Conservation (phyloP, 164 flowering plant genomes). For the Vitis rupestris region DNA sequence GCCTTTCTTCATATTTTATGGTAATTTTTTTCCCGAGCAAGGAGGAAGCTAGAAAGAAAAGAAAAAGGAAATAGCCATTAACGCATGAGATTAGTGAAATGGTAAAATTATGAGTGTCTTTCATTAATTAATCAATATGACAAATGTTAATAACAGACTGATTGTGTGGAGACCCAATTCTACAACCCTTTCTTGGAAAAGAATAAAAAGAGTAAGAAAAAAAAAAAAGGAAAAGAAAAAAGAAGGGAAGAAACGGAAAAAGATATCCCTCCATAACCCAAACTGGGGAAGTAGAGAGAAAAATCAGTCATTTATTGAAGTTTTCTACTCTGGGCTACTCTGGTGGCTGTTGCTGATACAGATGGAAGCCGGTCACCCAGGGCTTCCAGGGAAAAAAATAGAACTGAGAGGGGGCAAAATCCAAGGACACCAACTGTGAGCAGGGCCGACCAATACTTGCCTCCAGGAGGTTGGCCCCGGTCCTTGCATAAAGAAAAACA, state of each 20-base stretch:
- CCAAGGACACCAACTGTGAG: conserved; percentile 17
- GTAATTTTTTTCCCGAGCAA: no score
- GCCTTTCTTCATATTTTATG: no score
- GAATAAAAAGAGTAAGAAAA: conserved; percentile 24
- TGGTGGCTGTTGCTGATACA: conserved; percentile 46
- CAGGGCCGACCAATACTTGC: conserved; percentile 5
- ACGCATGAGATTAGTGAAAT: neutral
- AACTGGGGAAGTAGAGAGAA: conserved; percentile 18
- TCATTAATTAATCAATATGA: conserved; percentile 41
- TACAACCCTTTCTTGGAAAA: conserved; percentile 30
- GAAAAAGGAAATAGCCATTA: no score
- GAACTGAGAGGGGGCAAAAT: conserved; percentile 30
- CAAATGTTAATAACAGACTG: conserved; percentile 27
- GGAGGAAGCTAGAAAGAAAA: no score
- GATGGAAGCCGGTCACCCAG: conserved; percentile 28
- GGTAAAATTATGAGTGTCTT: conserved; percentile 21
- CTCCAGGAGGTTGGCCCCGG: conserved; percentile 2
- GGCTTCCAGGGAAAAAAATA: conserved; percentile 31
- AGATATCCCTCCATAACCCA: conserved; percentile 25
- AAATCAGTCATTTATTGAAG: conserved; percentile 40
- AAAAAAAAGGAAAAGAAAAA: conserved; percentile 33
- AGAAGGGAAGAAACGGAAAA: neutral
- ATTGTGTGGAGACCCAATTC: conserved; percentile 27
- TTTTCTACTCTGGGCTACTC: conserved; percentile 26
- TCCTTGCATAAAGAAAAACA: conserved; percentile 7